Conservation (phyloP, 2,329 filamentous ascomycete species). For the Graphium sp. region DNA sequence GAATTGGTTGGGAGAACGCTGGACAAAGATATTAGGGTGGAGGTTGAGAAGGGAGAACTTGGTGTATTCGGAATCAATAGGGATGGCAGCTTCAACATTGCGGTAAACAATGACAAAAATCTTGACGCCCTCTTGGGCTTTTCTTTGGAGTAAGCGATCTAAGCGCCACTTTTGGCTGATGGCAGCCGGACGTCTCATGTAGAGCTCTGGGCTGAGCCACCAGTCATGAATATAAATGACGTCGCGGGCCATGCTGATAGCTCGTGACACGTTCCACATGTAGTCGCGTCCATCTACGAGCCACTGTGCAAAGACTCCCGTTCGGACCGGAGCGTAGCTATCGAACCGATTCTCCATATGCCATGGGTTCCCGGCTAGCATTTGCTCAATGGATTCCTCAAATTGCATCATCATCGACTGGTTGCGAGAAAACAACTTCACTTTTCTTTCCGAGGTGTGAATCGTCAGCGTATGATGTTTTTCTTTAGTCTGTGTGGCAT, state of each 20-base stretch:
- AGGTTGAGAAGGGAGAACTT: slow-evolving; percentile 92
- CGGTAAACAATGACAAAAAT: slow-evolving; percentile 95
- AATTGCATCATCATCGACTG: slow-evolving; percentile 84
- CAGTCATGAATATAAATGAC: slow-evolving; percentile 99
- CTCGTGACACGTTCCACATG: slow-evolving; percentile 98
- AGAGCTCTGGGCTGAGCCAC: slow-evolving; percentile 95
- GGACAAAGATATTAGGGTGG: slow-evolving; percentile 90
- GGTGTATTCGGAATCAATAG: slow-evolving; percentile 95
- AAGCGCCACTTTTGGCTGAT: slow-evolving; percentile 98
- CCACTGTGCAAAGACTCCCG: slow-evolving; percentile 84
- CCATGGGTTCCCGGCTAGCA: slow-evolving; percentile 74
- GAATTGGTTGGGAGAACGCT: slow-evolving; percentile 92
- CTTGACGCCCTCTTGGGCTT: slow-evolving; percentile 90
- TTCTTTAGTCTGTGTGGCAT: slow-evolving; percentile 6
- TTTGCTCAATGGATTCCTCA: slow-evolving; percentile 77
- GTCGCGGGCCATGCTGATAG: slow-evolving; percentile 92
- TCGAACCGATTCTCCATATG: slow-evolving; percentile 70
- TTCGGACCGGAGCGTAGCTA: slow-evolving; percentile 82
- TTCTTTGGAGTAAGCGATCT: slow-evolving; percentile 81
- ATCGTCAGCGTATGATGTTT: slow-evolving; percentile 77
- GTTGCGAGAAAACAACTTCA: slow-evolving; percentile 81
- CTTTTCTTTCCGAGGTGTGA: slow-evolving; percentile 80
- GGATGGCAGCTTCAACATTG: slow-evolving; percentile 92
- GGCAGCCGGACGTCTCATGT: slow-evolving; percentile 81
- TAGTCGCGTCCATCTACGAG: slow-evolving; percentile 92